Evolutionary conservation across 2,329 filamentous ascomycete genomes (phyloP).

Genomic region (Hypocreales sp.): DNA sequence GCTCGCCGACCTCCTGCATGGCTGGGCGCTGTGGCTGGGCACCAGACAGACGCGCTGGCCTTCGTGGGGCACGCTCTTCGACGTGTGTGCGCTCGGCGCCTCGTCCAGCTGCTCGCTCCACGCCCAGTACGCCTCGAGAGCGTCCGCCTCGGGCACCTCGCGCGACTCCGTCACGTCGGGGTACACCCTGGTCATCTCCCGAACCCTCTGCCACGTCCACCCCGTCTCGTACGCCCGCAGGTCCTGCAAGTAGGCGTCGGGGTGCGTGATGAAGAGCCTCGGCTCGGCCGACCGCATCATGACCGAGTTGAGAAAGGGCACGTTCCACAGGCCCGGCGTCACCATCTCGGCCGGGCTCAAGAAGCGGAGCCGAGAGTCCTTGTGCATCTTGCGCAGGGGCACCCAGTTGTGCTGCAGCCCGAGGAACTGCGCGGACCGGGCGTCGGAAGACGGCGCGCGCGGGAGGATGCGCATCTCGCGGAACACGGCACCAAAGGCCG

Average conservation of each 20-base stretch:
- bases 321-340: conserved; percentile 56
- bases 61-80: conserved; percentile 24
- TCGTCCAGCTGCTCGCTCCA: conserved; percentile 52
- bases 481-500: conserved; percentile 45
- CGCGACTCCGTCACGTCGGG: conserved; percentile 25
- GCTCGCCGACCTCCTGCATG: conserved; percentile 15
- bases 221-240: conserved; percentile 31
- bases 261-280: conserved; percentile 61
- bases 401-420: conserved; percentile 55
- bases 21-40: too few relatives aligned
- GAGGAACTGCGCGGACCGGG: conserved; percentile 27
- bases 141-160: conserved; percentile 44
- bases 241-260: conserved; percentile 59
- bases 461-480: conserved; percentile 24
- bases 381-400: conserved; percentile 63
- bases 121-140: conserved; percentile 50
- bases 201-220: conserved; percentile 59
- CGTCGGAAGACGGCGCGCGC: conserved; percentile 11
- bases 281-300: conserved; percentile 57
- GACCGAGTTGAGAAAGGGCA: conserved; percentile 53
- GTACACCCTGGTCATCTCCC: conserved; percentile 43
- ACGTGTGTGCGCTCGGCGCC: conserved; percentile 26
- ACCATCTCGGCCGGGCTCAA: conserved; percentile 57
- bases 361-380: conserved; percentile 57
- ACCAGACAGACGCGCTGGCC: conserved; percentile 25